A percentile compares a stretch with the other conserved stretches of the same genome.
Evolutionary conservation across 2,329 filamentous ascomycete genomes (phyloP).

Genomic region (Claviceps africana): DNA sequence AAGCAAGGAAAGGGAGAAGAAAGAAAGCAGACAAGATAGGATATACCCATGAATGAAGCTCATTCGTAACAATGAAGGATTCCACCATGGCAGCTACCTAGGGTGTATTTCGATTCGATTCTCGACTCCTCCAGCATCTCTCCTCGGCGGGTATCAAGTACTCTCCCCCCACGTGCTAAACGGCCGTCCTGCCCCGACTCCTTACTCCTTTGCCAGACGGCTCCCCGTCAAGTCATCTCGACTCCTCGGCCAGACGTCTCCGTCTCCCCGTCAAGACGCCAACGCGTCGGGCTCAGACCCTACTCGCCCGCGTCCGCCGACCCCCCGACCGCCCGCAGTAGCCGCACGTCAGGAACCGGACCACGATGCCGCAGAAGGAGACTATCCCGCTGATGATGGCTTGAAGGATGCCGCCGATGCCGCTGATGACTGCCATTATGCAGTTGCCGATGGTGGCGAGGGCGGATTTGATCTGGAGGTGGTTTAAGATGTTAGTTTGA

Average conservation of each 20-base stretch:
- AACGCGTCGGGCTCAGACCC: constrained; percentile 9
- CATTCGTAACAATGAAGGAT: not conserved
- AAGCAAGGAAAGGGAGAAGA: not conserved
- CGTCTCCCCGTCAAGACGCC: no score
- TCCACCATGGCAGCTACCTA: not conserved
- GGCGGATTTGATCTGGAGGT: constrained; percentile 38
- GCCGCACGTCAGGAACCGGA: constrained; percentile 49
- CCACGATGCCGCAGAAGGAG: constrained; percentile 49
- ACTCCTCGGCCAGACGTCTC: not conserved
- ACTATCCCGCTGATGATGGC: constrained; percentile 57
- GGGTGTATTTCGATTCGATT: constrained; percentile 4
- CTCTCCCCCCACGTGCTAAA: no score
- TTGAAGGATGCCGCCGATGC: constrained; percentile 48
- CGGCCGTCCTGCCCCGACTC: no score
- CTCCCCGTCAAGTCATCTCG: not conserved
- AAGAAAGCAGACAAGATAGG: not conserved
- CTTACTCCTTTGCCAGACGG: no score
- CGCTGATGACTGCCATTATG: constrained; percentile 55
- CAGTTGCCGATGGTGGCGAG: constrained; percentile 51
- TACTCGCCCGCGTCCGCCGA: constrained; percentile 10
- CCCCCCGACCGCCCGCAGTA: constrained; percentile 15
- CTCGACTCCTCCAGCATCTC: not conserved
- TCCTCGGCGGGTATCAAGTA: constrained; percentile 1
- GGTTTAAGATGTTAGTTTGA: not conserved
- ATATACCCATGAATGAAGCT: constrained; percentile 6